Conservation (phyloP, 345 rosid genomes). For the Populus nigra region DNA sequence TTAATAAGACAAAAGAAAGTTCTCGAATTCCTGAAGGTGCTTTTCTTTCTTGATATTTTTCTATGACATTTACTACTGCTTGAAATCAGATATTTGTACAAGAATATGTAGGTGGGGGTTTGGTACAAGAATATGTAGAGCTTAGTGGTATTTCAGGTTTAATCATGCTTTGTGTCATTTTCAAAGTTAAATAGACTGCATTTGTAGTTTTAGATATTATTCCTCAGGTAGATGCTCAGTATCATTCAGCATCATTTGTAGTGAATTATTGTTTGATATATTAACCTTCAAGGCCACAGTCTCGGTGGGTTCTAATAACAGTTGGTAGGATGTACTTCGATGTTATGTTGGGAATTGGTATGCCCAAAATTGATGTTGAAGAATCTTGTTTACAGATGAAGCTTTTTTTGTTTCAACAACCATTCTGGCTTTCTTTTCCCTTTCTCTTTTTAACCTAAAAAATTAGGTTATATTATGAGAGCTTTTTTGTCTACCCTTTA, state of each 20-base stretch:
- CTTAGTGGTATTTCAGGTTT: neutral
- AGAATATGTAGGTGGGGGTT: neutral
- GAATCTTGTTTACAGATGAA: neutral
- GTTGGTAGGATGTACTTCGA: too few species aligned
- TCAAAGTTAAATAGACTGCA: too few species aligned
- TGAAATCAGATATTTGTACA: neutral
- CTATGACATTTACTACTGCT: neutral
- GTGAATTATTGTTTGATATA: too few species aligned
- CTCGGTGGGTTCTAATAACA: too few species aligned
- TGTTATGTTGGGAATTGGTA: neutral
- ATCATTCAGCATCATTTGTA: neutral
- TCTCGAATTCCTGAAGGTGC: constrained; percentile 39
- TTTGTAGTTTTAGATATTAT: too few species aligned
- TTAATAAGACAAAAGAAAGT: constrained; percentile 28
- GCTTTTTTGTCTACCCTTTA: neutral
- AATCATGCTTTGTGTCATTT: neutral
- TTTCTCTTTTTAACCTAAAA: too few species aligned
- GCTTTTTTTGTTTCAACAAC: neutral
- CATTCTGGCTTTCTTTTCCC: neutral
- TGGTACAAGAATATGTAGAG: neutral
- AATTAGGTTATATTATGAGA: neutral
- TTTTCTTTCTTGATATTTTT: neutral
- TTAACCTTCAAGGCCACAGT: neutral
- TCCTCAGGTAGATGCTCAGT: neutral
- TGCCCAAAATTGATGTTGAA: neutral